phyloP scores from a whole-genome alignment of 768 basidiomycete genomes.

The Leccinellum rugosiceps region DNA sequence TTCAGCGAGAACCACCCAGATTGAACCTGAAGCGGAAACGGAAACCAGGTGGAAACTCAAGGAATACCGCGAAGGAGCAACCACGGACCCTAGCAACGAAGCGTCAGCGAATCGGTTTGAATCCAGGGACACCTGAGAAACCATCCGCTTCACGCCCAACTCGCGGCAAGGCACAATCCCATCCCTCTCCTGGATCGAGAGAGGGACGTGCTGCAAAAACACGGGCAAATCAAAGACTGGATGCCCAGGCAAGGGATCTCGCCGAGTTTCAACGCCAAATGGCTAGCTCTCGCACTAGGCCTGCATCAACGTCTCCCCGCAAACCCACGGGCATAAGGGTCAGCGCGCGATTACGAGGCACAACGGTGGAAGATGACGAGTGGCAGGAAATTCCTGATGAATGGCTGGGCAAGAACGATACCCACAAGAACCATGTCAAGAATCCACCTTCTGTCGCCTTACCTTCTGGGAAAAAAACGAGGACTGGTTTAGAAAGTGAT shows the following conservation, averaged over 20 bases:
- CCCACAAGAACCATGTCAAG: constrained; percentile 16
- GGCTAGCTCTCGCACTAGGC: constrained; percentile 8
- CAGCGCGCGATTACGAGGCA: constrained; percentile 63
- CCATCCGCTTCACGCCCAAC: constrained; percentile 10
- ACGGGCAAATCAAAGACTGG: constrained; percentile 66
- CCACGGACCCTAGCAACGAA: constrained; percentile 18
- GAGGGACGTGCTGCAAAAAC: constrained; percentile 64
- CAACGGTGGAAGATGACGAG: constrained; percentile 50
- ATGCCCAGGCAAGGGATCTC: constrained; percentile 65
- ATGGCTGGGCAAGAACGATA: constrained; percentile 43
- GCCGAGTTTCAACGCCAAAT: constrained; percentile 57
- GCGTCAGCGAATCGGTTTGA: constrained; percentile 23
- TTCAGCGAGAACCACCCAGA: constrained; percentile 67
- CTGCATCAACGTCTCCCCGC: constrained; percentile 22
- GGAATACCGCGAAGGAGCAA: constrained; percentile 17
- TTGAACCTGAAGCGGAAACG: constrained; percentile 42
- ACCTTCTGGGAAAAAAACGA: constrained; percentile 18
- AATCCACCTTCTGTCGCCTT: constrained; percentile 6
- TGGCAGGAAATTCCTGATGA: constrained; percentile 82
- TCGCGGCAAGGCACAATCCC: constrained; percentile 14
- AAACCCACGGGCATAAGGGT: constrained; percentile 53
- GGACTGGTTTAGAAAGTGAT: constrained; percentile 63
- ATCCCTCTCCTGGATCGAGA: constrained; percentile 33
- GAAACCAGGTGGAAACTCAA: constrained; percentile 27
- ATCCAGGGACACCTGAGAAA: neutral